phyloP scores from a whole-genome alignment of 176 grass and related monocot genomes.

The Saccharum officinarum region DNA sequence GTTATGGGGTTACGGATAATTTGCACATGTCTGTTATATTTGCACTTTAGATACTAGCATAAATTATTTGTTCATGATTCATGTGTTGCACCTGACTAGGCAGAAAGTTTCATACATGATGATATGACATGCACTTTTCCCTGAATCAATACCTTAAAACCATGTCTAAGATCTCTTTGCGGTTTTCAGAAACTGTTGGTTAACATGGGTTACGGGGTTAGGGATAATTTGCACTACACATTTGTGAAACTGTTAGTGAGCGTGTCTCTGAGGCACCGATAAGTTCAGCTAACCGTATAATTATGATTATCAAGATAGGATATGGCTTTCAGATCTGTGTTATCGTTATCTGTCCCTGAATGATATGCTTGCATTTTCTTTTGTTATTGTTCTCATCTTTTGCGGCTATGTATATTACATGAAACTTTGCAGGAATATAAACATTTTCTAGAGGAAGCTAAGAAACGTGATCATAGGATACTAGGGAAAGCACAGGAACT shows the following conservation, averaged over 20 bases:
- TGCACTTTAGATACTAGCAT: neutral
- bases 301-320: neutral
- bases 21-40: neutral
- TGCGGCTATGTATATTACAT: neutral
- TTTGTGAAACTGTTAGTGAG: neutral
- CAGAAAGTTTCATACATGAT: neutral
- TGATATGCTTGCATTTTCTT: neutral
- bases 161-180: neutral
- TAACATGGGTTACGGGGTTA: neutral
- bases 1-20: neutral
- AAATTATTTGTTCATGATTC: neutral
- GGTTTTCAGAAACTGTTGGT: neutral
- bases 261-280: neutral
- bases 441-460: slow-evolving; percentile 80
- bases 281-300: neutral
- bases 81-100: neutral
- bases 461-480: slow-evolving; percentile 94
- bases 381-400: neutral
- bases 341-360: neutral
- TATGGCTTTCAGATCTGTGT: neutral
- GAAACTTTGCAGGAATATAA: slow-evolving; percentile 75
- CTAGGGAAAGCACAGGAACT: slow-evolving; percentile 84
- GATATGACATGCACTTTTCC: neutral
- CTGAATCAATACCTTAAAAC: neutral
- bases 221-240: neutral